Evolutionary conservation across 2,329 filamentous ascomycete species (phyloP).

Genomic region (Pseudophaeomoniella oleicola): DNA sequence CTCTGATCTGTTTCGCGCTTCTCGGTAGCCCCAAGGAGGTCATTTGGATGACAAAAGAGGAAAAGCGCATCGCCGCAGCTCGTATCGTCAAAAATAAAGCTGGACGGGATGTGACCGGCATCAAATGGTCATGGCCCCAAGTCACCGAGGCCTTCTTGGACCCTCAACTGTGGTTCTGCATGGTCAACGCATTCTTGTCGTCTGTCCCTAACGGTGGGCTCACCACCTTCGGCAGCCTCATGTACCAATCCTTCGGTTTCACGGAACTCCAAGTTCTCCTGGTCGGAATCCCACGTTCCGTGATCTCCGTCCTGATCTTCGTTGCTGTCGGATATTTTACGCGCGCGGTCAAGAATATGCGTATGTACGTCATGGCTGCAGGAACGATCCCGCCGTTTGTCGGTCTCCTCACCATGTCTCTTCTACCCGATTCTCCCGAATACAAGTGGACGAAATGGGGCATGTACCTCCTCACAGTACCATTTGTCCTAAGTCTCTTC

Average conservation of each 20-base stretch:
- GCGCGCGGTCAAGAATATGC: slow-evolving; percentile 12
- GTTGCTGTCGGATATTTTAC: slow-evolving; percentile 17
- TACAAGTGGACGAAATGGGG: slow-evolving; percentile 23
- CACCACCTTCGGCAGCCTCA: slow-evolving; percentile 6
- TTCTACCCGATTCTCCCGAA: slow-evolving; percentile 16
- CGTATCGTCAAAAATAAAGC: slow-evolving; percentile 10
- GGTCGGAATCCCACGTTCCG: slow-evolving; percentile 16
- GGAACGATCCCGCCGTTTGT: slow-evolving; percentile 17
- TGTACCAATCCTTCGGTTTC: slow-evolving; percentile 13
- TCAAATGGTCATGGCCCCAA: slow-evolving; percentile 13
- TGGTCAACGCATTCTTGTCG: slow-evolving; percentile 4
- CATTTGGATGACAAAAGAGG: slow-evolving; percentile 6
- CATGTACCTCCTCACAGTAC: slow-evolving; percentile 19
- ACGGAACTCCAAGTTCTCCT: slow-evolving; percentile 18
- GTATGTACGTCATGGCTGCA: slow-evolving; percentile 19
- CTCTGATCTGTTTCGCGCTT: slow-evolving; percentile 10
- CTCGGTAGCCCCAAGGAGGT: slow-evolving; percentile 13
- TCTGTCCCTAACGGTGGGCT: slow-evolving; percentile 6
- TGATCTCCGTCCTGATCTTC: slow-evolving; percentile 17
- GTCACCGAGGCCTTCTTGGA: slow-evolving; percentile 2
- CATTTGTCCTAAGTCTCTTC: slow-evolving; percentile 18
- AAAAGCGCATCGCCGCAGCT: slow-evolving; percentile 11
- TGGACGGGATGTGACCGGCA: slow-evolving; percentile 5
- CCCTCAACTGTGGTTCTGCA: slow-evolving; percentile 4
- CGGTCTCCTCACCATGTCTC: slow-evolving; percentile 19